Evolutionary conservation across 805 yeast genomes (phyloP).

Genomic region (Metschnikowia hibisci): DNA sequence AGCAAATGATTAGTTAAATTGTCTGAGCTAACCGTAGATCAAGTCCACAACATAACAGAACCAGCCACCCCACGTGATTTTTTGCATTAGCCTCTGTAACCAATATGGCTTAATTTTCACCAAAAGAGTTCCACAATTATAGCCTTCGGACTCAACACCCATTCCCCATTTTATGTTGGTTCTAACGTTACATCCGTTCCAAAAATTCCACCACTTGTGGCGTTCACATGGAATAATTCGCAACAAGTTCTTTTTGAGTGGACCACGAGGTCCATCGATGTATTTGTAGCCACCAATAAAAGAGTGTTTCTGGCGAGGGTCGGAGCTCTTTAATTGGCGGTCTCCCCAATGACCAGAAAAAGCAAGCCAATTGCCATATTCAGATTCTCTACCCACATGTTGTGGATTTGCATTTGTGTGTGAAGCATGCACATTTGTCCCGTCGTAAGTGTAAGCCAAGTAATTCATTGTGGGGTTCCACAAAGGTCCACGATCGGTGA

Average conservation of each 20-base stretch:
- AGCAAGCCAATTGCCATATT: slow-evolving; percentile 72
- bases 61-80: slow-evolving; percentile 60
- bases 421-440: slow-evolving; percentile 44
- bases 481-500: slow-evolving; percentile 89
- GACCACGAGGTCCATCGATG: slow-evolving; percentile 93
- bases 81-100: slow-evolving; percentile 46
- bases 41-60: slow-evolving; percentile 52
- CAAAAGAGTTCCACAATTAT: slow-evolving; percentile 69
- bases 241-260: slow-evolving; percentile 69
- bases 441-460: slow-evolving; percentile 78
- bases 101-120: slow-evolving; percentile 49
- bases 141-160: slow-evolving; percentile 86
- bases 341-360: slow-evolving; percentile 93
- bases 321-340: slow-evolving; percentile 56
- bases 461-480: slow-evolving; percentile 91
- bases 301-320: slow-evolving; percentile 81
- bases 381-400: slow-evolving; percentile 48
- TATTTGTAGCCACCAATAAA: slow-evolving; percentile 82
- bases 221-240: slow-evolving; percentile 76
- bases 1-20: not conserved
- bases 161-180: slow-evolving; percentile 73
- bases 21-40: slow-evolving; percentile 41
- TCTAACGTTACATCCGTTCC: slow-evolving; percentile 78
- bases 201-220: slow-evolving; percentile 88
- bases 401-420: slow-evolving; percentile 38